Evolutionary conservation across 2,329 filamentous ascomycete genomes (phyloP).

Genomic region (Fusarium brachygibbosum): DNA sequence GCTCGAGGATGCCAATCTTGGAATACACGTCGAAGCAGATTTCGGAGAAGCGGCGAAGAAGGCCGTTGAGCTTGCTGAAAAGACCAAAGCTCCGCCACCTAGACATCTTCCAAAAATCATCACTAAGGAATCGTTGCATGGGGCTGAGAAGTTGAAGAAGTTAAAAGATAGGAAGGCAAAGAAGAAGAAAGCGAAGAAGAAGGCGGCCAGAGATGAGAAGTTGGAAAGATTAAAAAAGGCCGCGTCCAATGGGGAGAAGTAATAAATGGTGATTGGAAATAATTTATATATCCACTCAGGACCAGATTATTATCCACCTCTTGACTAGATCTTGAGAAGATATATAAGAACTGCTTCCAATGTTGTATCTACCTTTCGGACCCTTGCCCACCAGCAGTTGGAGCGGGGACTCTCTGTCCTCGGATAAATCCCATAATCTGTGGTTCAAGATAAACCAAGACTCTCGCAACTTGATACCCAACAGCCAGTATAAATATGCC

Average conservation of each 20-base stretch:
- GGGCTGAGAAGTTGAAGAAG: not conserved
- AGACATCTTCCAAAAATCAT: not conserved
- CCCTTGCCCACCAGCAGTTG: too few relatives aligned
- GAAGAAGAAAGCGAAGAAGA: not conserved
- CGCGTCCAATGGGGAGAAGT: not conserved
- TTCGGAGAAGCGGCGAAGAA: slow-evolving; percentile 55
- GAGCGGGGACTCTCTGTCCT: too few relatives aligned
- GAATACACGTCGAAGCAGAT: slow-evolving; percentile 56
- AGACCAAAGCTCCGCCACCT: not conserved
- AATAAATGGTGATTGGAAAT: not conserved
- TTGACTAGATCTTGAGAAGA: not conserved
- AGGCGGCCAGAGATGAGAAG: not conserved
- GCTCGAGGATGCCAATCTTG: slow-evolving; percentile 55
- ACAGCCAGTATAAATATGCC: too few relatives aligned
- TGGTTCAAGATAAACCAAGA: too few relatives aligned
- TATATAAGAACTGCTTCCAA: too few relatives aligned
- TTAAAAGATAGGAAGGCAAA: not conserved
- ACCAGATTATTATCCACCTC: too few relatives aligned
- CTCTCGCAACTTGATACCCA: too few relatives aligned
- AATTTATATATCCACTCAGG: not conserved
- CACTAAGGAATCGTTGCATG: not conserved
- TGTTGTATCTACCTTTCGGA: too few relatives aligned
- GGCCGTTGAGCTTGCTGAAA: slow-evolving; percentile 52
- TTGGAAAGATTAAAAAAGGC: not conserved
- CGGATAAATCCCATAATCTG: too few relatives aligned